phyloP scores from a whole-genome alignment of 805 yeast species.

The Komagataella mondaviorum region DNA sequence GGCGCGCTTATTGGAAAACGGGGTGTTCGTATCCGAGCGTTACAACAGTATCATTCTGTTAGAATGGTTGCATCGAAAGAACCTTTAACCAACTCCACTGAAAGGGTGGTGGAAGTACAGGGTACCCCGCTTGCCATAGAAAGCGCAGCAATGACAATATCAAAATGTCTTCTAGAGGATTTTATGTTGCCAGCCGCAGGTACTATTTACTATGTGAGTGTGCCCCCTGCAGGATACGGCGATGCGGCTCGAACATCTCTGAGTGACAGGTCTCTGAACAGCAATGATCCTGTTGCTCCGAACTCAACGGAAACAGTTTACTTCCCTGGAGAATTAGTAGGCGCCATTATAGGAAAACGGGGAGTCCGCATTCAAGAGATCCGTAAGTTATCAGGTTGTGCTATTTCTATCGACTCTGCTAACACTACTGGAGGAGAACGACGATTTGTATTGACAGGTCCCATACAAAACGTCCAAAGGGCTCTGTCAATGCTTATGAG shows the following conservation, averaged over 20 bases:
- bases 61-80: constrained; percentile 84
- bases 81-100: constrained; percentile 68
- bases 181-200: constrained; percentile 47
- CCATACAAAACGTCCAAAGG: constrained; percentile 37
- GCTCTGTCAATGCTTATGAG: constrained; percentile 43
- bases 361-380: constrained; percentile 83
- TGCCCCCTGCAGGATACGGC: constrained; percentile 1
- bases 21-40: constrained; percentile 67
- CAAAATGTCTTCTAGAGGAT: constrained; percentile 66
- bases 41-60: constrained; percentile 55
- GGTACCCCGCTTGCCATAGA: constrained; percentile 58
- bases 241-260: neutral
- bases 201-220: constrained; percentile 39
- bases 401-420: constrained; percentile 63
- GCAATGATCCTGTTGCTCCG: constrained; percentile 2
- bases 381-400: constrained; percentile 65
- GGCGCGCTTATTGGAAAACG: constrained; percentile 81
- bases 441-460: constrained; percentile 58
- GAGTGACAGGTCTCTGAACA: neutral
- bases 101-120: constrained; percentile 77
- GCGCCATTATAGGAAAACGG: constrained; percentile 78
- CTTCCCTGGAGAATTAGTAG: constrained; percentile 75
- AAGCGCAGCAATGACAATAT: constrained; percentile 40
- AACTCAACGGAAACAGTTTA: constrained; percentile 27
- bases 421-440: constrained; percentile 52